Evolutionary conservation across 2,329 filamentous ascomycete species (phyloP), one percentile per base, ranked within the genome.

Genomic region (Colletotrichum sp.): DNA sequence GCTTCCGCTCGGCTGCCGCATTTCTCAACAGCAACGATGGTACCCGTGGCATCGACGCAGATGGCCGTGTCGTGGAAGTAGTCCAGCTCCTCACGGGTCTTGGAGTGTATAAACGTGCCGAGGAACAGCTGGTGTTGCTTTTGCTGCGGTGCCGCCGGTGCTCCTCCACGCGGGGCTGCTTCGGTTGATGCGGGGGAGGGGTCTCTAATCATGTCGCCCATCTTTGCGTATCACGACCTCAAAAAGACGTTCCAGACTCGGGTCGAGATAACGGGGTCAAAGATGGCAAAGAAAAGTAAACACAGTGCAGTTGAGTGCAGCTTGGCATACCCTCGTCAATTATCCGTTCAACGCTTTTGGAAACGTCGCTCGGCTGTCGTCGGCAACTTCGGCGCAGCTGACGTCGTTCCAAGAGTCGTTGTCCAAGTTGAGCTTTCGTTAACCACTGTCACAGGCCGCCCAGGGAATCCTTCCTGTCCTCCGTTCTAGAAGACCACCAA

Each of bases 31-130:
- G 86, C 88, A 59, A 86, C 86, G 76, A 92, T 92, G 67, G 81
- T 87, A 66, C 91, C 91, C 0, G 81, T 72, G 5, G 76, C 78
- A 69, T 90, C 87, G n/a, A 92, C 90, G 39, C 85, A 89, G 13
- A 92, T 81, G 3, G 87, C 88, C 1, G 88, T 83, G 67, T 88
- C 80, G 79, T 91, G 88, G 12, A 91, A 80, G 77, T 89, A 90
- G 66, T 90, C 85, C 18, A 92, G 85, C 79, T 88, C 82, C 72
- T 85, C 84, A 5, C 87, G 85, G 16, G 82, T 84, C 77, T 85
- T 88, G 81, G 87, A 87, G 82, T 92, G 89, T 72, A 92, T 84
- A 78, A 92, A 92, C 0, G 87, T 89, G 74, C 91, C 91, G 48
- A 88, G 80, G 78, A 91, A 90, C 24, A 92, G 79, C 79, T 90